Conservation (phyloP, 2,329 filamentous ascomycete species). For the Didymellaceae sp. region DNA sequence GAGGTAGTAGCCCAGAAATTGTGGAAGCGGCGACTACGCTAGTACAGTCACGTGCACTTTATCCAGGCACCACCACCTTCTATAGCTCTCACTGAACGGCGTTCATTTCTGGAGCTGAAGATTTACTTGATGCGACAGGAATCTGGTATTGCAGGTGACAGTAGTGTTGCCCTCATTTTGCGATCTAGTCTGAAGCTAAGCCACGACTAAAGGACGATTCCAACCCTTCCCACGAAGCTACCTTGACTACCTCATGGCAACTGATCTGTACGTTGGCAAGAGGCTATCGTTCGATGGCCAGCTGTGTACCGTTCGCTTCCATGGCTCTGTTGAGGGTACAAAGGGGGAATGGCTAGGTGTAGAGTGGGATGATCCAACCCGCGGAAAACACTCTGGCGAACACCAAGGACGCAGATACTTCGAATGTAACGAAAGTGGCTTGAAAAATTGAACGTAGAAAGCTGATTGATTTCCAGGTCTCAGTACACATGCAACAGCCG, state of each 20-base stretch:
- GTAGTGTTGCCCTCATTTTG: no score
- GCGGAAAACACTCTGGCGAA: constrained; percentile 90
- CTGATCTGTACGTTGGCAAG: constrained; percentile 65
- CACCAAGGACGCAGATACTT: constrained; percentile 84
- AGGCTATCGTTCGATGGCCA: constrained; percentile 79
- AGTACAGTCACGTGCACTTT: constrained; percentile 19
- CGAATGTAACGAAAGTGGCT: constrained; percentile 63
- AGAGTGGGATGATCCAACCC: constrained; percentile 88
- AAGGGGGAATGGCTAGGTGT: constrained; percentile 87
- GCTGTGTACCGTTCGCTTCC: constrained; percentile 83
- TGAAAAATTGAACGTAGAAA: neutral
- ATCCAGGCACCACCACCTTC: constrained; percentile 1
- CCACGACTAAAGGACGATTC: no score
- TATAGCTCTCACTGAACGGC: no score
- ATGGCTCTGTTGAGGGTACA: constrained; percentile 78
- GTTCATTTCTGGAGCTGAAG: no score
- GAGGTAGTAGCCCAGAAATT: constrained; percentile 26
- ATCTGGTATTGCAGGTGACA: no score
- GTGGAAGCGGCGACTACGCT: constrained; percentile 27
- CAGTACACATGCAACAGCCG: constrained; percentile 71
- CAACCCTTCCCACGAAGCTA: no score
- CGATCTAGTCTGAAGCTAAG: no score
- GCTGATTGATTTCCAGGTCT: constrained; percentile 58
- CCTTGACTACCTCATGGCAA: constrained; percentile 32
- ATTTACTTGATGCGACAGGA: no score